phyloP scores from a whole-genome alignment of 768 basidiomycete species.

The Hericium erinaceus region DNA sequence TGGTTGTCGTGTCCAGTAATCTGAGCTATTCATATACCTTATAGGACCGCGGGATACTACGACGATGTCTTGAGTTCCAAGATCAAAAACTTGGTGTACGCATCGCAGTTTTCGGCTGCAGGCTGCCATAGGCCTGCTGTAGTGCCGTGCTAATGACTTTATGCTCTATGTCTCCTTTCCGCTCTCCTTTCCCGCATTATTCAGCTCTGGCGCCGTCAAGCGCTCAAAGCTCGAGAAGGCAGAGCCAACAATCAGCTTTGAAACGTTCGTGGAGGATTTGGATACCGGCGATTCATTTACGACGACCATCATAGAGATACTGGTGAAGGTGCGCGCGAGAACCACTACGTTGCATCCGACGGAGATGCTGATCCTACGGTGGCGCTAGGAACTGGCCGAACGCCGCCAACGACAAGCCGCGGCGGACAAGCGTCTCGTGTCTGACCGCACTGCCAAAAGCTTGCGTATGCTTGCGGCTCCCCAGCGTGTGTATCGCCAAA shows the following conservation, averaged over 20 bases:
- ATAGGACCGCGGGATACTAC: conserved; percentile 62
- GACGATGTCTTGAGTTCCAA: conserved; percentile 69
- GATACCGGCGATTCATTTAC: conserved; percentile 79
- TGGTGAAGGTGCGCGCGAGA: conserved; percentile 56
- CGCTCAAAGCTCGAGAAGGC: conserved; percentile 55
- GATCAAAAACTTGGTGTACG: conserved; percentile 73
- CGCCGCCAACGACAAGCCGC: conserved; percentile 45
- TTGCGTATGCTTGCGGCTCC: conserved; percentile 48
- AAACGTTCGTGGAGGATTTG: conserved; percentile 66
- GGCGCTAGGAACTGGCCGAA: conserved; percentile 63
- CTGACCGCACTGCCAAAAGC: conserved; percentile 56
- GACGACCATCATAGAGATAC: conserved; percentile 59
- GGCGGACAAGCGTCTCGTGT: conserved; percentile 51
- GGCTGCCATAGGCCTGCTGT: neutral
- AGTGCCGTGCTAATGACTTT: conserved; percentile 5
- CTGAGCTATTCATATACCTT: neutral
- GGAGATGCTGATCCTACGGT: neutral
- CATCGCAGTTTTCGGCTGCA: conserved; percentile 6
- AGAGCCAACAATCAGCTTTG: conserved; percentile 61
- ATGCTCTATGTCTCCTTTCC: neutral
- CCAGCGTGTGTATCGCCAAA: conserved; percentile 42
- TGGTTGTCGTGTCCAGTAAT: neutral
- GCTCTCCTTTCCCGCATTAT: neutral
- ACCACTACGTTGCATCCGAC: neutral
- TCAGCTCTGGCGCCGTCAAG: conserved; percentile 64